A percentile compares a stretch with the other conserved stretches of the same genome.
Conservation (phyloP, 2,329 filamentous ascomycete species). For the Xylariaceae sp. region DNA sequence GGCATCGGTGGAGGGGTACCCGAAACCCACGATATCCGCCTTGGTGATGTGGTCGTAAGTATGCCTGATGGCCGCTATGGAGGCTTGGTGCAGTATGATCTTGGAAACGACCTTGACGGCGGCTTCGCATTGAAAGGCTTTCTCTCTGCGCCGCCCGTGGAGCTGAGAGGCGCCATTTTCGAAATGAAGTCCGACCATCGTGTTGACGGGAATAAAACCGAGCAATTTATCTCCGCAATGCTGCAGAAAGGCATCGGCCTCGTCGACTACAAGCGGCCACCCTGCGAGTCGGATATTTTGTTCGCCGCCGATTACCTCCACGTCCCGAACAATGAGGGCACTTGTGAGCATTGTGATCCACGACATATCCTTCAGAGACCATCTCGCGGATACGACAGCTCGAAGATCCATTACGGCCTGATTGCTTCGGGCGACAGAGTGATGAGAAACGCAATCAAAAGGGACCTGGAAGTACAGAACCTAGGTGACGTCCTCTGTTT, state of each 20-base stretch:
- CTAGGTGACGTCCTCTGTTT: not conserved
- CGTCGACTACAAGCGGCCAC: not conserved
- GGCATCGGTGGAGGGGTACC: conserved; percentile 34
- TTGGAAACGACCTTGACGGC: conserved; percentile 28
- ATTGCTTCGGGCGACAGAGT: not conserved
- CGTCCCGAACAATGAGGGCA: not conserved
- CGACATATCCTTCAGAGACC: not conserved
- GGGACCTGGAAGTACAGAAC: not conserved
- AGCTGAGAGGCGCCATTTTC: not conserved
- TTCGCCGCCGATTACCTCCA: not conserved
- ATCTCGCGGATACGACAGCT: not conserved
- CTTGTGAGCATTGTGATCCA: too few species aligned
- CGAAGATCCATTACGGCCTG: not conserved
- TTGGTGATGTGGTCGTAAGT: conserved; percentile 35
- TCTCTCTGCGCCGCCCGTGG: conserved; percentile 2
- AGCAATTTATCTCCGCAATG: not conserved
- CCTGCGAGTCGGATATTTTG: not conserved
- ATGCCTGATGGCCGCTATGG: conserved; percentile 18
- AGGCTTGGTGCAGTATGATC: conserved; percentile 35
- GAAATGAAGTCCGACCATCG: not conserved
- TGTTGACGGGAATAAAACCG: not conserved
- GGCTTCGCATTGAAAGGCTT: conserved; percentile 16
- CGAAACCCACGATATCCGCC: conserved; percentile 32
- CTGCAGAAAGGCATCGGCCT: not conserved
- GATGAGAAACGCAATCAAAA: not conserved